Evolutionary conservation across 1,284 basidiomycete species (phyloP).

Genomic region (Laetiporus sulphureus): DNA sequence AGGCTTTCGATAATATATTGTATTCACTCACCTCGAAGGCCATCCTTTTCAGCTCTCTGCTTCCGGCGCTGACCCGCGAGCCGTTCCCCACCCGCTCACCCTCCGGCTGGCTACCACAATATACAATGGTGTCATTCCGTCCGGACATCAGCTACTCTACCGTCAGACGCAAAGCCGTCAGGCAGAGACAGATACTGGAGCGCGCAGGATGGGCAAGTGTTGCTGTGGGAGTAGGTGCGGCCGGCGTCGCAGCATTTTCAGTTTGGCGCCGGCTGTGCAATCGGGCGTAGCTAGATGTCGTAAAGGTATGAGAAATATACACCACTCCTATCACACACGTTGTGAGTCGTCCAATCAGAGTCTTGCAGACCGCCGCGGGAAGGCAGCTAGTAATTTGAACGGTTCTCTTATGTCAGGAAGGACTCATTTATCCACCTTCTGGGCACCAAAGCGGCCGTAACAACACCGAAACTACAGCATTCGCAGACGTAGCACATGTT

Average conservation of each 20-base stretch:
- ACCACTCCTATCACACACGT: constrained; percentile 1
- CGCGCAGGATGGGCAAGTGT: constrained; percentile 21
- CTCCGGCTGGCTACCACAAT: constrained; percentile 85
- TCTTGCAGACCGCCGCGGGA: constrained; percentile 3
- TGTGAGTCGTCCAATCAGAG: constrained; percentile 3
- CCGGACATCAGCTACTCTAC: constrained; percentile 88
- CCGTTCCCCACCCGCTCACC: constrained; percentile 53
- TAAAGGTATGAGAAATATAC: constrained; percentile 6
- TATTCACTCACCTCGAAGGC: constrained; percentile 50
- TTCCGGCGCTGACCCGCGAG: constrained; percentile 23
- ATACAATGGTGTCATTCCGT: constrained; percentile 96
- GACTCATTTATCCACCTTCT: neutral
- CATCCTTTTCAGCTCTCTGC: constrained; percentile 29
- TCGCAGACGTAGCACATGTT: too few relatives aligned
- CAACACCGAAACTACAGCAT: too few relatives aligned
- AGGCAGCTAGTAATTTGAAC: neutral
- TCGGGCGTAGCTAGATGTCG: constrained; percentile 18
- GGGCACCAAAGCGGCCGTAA: too few relatives aligned
- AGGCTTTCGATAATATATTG: constrained; percentile 74
- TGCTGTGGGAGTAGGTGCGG: constrained; percentile 36
- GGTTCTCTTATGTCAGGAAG: constrained; percentile 6
- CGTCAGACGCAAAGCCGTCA: constrained; percentile 53
- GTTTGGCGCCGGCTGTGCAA: constrained; percentile 29
- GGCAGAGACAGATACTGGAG: constrained; percentile 50
- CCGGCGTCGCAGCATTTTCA: constrained; percentile 32